phyloP scores from a whole-genome alignment of 2,329 filamentous ascomycete genomes.

The Phaeomoniella chlamydospora region DNA sequence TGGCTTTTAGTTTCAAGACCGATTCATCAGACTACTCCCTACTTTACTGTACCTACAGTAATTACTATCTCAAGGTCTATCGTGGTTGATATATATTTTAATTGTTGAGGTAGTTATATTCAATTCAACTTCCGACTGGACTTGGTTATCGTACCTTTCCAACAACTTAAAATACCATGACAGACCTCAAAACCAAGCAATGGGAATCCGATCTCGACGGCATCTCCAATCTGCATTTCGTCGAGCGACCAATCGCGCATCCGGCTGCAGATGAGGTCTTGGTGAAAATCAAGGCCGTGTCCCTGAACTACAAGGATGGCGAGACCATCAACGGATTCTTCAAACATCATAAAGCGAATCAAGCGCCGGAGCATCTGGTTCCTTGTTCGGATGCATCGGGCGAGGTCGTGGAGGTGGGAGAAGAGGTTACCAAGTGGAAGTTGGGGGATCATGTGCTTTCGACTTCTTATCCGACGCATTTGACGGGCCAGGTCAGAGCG shows the following conservation, averaged over 20 bases:
- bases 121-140: too few relatives aligned
- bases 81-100: too few relatives aligned
- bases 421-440: slow-evolving; percentile 16
- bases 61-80: too few relatives aligned
- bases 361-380: slow-evolving; percentile 17
- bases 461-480: slow-evolving; percentile 23
- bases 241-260: not conserved
- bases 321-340: slow-evolving; percentile 20
- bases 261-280: slow-evolving; percentile 17
- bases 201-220: not conserved
- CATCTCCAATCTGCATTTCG: not conserved
- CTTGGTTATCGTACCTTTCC: too few relatives aligned
- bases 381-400: slow-evolving; percentile 27
- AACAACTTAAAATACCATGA: too few relatives aligned
- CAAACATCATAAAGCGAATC: slow-evolving; percentile 22
- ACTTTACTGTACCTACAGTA: too few relatives aligned
- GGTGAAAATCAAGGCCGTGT: slow-evolving; percentile 36
- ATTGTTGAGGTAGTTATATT: too few relatives aligned
- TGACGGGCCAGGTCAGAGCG: slow-evolving; percentile 20
- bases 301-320: slow-evolving; percentile 39
- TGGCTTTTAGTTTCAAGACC: too few relatives aligned
- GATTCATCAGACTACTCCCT: too few relatives aligned
- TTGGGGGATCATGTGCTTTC: slow-evolving; percentile 24
- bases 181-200: not conserved
- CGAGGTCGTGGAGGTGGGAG: slow-evolving; percentile 23